Evolutionary conservation across 106 monocot species (phyloP), one percentile per base, ranked within the genome.

Genomic region (Apostasia shenzhenica): DNA sequence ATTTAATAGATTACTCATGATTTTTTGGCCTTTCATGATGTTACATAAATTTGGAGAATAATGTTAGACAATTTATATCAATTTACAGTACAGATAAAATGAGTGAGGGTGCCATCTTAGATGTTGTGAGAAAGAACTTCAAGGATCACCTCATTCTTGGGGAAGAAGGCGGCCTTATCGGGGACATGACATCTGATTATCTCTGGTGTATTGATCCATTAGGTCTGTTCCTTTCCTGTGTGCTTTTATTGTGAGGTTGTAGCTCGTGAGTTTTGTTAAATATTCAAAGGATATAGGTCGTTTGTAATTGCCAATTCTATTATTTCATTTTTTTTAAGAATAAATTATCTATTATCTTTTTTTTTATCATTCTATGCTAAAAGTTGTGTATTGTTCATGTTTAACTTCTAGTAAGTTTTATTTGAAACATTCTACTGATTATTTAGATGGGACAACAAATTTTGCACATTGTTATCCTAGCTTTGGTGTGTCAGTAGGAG

Each of bases 201-300:
- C 93, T 99, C 12, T 99, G 99, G 99, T 99, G 99, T 76, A 99
- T 99, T 70, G 99, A 99, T 70, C 99, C 99, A 48, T 82, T 99
- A 84, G 97, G 97, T 97, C 63, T 74, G 78, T 4, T 67, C 72
- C 14, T 74, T 50, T 63, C 54, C 38, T 8, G 48, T 57, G 45
- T 60, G 2, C 9, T 74, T 59, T 8, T 60, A 48, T 48, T 48
- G 46, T 1, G 8, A 6, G 4, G 48, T 48, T 65, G 26, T 48
- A 14, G 2, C 11, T 26, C 26, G 26, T 26, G 26, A 26, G 26
- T 26, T 26, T 26, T 26, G 26, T 26, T 26, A 26, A 26, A 26
- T 26, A 26, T 26, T 26, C 26, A 26, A 26, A 26, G 26, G 26
- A 26, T 26, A 26, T 26, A 26, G 26, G 26, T 26, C 26, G 26